Conservation (phyloP, 208 protist genomes). For the Trypanosoma mega region DNA sequence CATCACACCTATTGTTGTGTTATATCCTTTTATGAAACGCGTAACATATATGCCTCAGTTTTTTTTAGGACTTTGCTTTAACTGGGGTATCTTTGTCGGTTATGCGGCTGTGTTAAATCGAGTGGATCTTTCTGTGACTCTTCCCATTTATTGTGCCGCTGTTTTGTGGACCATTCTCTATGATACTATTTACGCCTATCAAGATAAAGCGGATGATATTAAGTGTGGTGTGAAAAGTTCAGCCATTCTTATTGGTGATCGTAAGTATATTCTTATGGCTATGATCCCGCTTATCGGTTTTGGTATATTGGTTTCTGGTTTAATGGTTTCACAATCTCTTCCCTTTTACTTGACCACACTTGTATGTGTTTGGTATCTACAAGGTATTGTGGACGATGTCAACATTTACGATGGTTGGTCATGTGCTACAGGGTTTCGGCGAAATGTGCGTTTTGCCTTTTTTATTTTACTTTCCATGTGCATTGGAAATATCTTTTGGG, state of each 20-base stretch:
- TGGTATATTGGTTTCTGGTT: conserved; percentile 55
- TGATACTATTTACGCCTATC: conserved; percentile 86
- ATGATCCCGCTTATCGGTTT: conserved; percentile 54
- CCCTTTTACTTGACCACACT: conserved; percentile 69
- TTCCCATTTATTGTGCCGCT: conserved; percentile 69
- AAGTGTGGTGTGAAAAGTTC: conserved; percentile 83
- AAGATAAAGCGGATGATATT: conserved; percentile 72
- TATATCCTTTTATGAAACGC: conserved; percentile 87
- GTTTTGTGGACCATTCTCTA: conserved; percentile 82
- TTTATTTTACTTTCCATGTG: conserved; percentile 73
- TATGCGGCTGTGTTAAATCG: conserved; percentile 82
- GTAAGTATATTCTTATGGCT: conserved; percentile 69
- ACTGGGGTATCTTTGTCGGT: conserved; percentile 87
- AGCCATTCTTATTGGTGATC: conserved; percentile 78
- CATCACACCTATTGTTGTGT: conserved; percentile 58
- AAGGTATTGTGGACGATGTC: conserved; percentile 78
- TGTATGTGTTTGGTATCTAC: conserved; percentile 59
- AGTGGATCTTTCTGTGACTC: conserved; percentile 62
- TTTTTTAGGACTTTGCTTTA: conserved; percentile 75
- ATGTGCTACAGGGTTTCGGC: conserved; percentile 58
- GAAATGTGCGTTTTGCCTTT: conserved; percentile 66
- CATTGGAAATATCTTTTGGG: conserved; percentile 77
- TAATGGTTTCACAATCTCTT: conserved; percentile 67
- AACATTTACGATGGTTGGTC: conserved; percentile 89
- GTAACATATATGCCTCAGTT: conserved; percentile 79